Conservation (phyloP, 2,329 filamentous ascomycete genomes). For the Fusarium sarcochroum region DNA sequence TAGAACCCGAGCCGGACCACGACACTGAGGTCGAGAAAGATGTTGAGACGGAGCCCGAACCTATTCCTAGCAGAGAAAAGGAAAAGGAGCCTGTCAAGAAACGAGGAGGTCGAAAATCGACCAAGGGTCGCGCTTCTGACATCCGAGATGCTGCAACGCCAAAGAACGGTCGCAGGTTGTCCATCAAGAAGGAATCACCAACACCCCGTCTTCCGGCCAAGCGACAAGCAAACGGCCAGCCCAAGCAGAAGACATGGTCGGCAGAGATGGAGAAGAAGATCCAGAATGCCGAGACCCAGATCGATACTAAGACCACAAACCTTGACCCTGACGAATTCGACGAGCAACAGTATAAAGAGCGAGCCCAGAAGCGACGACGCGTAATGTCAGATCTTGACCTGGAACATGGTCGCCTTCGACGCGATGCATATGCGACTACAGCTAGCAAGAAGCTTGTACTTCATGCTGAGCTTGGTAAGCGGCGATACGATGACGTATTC, state of each 20-base stretch:
- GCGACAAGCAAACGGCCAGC: constrained; percentile 71
- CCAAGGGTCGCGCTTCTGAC: constrained; percentile 66
- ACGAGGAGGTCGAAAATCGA: constrained; percentile 54
- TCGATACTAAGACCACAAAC: constrained; percentile 63
- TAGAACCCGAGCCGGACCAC: constrained; percentile 47
- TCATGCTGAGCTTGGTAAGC: constrained; percentile 79
- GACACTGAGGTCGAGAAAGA: constrained; percentile 55
- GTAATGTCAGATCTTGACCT: constrained; percentile 75
- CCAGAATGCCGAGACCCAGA: constrained; percentile 55
- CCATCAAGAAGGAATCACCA: constrained; percentile 64
- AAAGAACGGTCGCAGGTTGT: constrained; percentile 66
- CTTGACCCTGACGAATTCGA: constrained; percentile 61
- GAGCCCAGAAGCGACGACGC: constrained; percentile 75
- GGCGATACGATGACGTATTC: constrained; percentile 81
- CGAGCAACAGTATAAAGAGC: constrained; percentile 66
- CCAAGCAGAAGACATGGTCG: constrained; percentile 76
- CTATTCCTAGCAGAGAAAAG: constrained; percentile 46
- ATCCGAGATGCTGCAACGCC: constrained; percentile 65
- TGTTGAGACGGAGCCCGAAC: constrained; percentile 54
- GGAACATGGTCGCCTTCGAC: constrained; percentile 73
- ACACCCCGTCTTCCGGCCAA: constrained; percentile 66
- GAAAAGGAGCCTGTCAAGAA: constrained; percentile 52
- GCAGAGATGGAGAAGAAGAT: constrained; percentile 62
- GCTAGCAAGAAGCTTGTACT: constrained; percentile 74
- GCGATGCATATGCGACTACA: constrained; percentile 70